Evolutionary conservation across 768 basidiomycete species (phyloP), one percentile per base, ranked within the genome.

Genomic region (Leucocoprinus sp.): DNA sequence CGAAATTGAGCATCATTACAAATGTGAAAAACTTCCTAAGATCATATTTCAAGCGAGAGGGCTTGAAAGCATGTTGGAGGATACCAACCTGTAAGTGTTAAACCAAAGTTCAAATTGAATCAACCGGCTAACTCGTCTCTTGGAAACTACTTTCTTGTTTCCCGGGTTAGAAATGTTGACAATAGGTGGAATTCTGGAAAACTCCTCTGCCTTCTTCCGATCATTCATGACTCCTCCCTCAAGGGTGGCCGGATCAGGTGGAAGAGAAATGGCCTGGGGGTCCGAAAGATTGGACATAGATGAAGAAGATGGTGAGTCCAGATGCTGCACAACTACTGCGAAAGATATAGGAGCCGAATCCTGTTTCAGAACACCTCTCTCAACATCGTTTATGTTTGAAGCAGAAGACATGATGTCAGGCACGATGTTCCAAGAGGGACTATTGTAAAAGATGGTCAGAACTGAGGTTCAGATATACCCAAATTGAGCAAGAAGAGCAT

Each of bases 11-110:
- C 0, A 64, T 59, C 50, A 85, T 67, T 12, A 77, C 64, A 44
- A 84, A 60, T 0, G 74, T 75, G 60, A 82, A 90, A 49, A 90
- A 83, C 64, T 87, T 88, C 38, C 85, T 86, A 28, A 5, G 34
- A 18, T 5, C 9, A 34, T 47, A 27, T 36, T 21, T 28, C 22
- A 22, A 46, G 45, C 12, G 31, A 26, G 19, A n/a, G 22, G 26
- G 19, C 24, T 8, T 23, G 24, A 18, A 8, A 19, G 15, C 33
- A 11, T 14, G 31, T 19, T 15, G 15, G 15, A 31, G 24, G 15
- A 8, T 4, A 51, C 70, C 6, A 48, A 81, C 85, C 83, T 69
- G 56, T 90, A 89, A 0, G 79, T 81, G 54, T 90, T 84, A 61
- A 80, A 88, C 86, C 86, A 89, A 19, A 87, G 62, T 45, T 71